Base-by-base conservation (phyloP, 495 filamentous ascomycete genomes). In the Lindgomyces ingoldianus region DNA sequence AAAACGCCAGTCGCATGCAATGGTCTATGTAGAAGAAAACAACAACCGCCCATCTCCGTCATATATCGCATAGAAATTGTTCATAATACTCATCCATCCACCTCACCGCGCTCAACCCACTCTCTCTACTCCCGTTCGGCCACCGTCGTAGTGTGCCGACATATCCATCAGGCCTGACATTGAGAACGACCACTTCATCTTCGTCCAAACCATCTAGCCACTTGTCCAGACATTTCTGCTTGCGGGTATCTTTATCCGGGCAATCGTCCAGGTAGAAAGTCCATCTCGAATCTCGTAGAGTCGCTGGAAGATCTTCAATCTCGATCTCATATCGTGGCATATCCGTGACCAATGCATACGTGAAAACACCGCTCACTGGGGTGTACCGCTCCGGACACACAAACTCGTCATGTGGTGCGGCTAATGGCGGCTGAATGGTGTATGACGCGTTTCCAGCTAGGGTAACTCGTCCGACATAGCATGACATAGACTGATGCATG, bases 81-180 rank as follows among this genome's bases (percentile, higher is more conserved):
- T 76, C 76, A 70, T 86, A 89, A 63, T 88, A 89, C 19, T 74
- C 71, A 64, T 87, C 83, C 51, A 88, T 60, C 84, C 84, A 87
- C 57, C 70, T 64, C 22, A 75, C 79, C 1, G 82, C 81, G 42
- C 77, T 72, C 39, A 74, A 70, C 18, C 78, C 84, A 1, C 74
- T 71, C 6, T 78, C 78, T 4, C 74, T 72, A n/a, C 72, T 70
- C 24, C 71, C 75, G 4, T 77, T 71, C 48, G 77, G 74, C 83
- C 83, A 89, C 19, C 75, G 74, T 12, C 79, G 78, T 29, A 86
- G 78, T 18, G 78, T 81, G 9, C 86, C 87, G 22, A 88, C 80
- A 73, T 89, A 89, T 24, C 86, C 86, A 73, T 89, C 87, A 1
- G 87, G 87, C 29, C 87, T 78, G 4, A 89, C 80, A 67, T 84